Evolutionary conservation across 2,329 filamentous ascomycete species (phyloP), one percentile per base, ranked within the genome.

Genomic region (Sporothrix curviconia): DNA sequence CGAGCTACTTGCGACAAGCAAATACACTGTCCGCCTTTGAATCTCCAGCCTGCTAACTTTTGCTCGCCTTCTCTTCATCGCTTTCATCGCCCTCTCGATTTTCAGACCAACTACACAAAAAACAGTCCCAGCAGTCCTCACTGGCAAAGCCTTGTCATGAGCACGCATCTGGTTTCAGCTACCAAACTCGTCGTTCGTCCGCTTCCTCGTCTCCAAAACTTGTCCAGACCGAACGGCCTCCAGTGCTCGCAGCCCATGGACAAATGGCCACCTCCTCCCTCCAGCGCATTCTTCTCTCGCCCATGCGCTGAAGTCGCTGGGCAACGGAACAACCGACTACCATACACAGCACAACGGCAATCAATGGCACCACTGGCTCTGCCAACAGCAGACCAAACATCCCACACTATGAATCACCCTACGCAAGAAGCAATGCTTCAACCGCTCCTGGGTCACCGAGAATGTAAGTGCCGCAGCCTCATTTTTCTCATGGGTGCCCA

Each of bases 361-460:
- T 74, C 62, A 74, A 75, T 54, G 62, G 62, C 54, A 60, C 59
- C 46, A 56, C 63, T 47, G 53, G 46, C 28, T 59, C 66, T 17
- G 61, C 70, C 42, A 67, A 67, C 61, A 67, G 69, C 39, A 67
- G 68, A 47, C 65, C 66, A 61, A 62, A 57, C 58, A 59, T 62
- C 22, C 59, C 67, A 53, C 59, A 68, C 37, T 79, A 80, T 55
- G 80, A 81, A 63, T 81, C 80, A 44, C 77, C 79, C 19, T 78
- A 80, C 63, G 75, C 78, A 56, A 76, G 78, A 61, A 84, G 81
- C 66, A 74, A 81, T 58, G 76, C 76, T 15, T 84, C 81, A 7
- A 84, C 81, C 39, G 80, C 81, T 14, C 79, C 81, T 39, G 78
- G 72, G 34, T 84, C 81, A 25, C 81, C 81, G 47, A 75, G 80